Evolutionary conservation across 106 monocot species (phyloP).

Genomic region (Dendrobium nobile): DNA sequence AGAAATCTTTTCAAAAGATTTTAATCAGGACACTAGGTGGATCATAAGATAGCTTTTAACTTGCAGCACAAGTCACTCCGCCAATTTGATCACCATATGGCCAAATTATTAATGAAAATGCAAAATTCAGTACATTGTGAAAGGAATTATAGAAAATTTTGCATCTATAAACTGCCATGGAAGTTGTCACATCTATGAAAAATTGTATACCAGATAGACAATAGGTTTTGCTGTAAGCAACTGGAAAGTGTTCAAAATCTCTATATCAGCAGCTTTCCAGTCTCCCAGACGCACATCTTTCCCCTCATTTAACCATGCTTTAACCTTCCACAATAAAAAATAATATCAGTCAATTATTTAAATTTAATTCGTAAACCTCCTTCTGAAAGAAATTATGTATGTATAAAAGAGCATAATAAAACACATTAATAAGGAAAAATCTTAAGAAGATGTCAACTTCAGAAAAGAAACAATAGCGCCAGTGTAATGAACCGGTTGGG

Average conservation of each 20-base stretch:
- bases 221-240: constrained; percentile 90
- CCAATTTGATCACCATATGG: neutral
- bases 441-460: neutral
- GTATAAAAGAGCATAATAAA: constrained; percentile 3
- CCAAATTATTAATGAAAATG: neutral
- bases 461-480: neutral
- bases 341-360: neutral
- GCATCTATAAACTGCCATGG: neutral
- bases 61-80: neutral
- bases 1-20: neutral
- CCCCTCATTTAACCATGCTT: constrained; percentile 69
- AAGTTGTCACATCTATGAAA: neutral
- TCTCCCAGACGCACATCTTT: constrained; percentile 97
- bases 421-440: neutral
- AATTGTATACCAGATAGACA: constrained; percentile 74
- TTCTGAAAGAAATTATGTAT: neutral
- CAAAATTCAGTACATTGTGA: neutral
- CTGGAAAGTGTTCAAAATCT: constrained; percentile 91
- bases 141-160: neutral
- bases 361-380: neutral
- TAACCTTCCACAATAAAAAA: constrained; percentile 38
- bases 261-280: constrained; percentile 96
- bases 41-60: neutral
- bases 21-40: neutral
- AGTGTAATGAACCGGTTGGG: no score